Evolutionary conservation across 176 grass and related monocot species (phyloP), one percentile per base, ranked within the genome.

Genomic region (Tillandsia leiboldiana): DNA sequence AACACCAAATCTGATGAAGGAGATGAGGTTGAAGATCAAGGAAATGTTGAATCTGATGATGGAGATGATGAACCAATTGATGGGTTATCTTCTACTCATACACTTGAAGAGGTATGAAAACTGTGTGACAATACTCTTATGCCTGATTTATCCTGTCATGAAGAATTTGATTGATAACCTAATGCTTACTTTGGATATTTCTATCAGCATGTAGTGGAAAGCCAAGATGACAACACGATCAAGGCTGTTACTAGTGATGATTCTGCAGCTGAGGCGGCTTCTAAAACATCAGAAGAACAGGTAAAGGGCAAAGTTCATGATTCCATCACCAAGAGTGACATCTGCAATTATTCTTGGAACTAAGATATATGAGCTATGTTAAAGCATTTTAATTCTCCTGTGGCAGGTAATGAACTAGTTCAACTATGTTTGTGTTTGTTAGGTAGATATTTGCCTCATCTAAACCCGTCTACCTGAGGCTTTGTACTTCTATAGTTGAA

Each of bases 11-110:
- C 42, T 66, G 52, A 15, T 53, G 70, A 68, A 64, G 67, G 67
- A 91, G 83, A 65, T 84, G 33, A 42, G 64, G 49, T 48, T 61
- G 72, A 79, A 61, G 76, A 91, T 71, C 69, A 84, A 50, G 80
- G 76, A 82, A 75, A 68, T 68, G 50, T 72, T 70, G 72, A 64
- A 53, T 54, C 11, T 10, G 49, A 59, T 51, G 54, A 86, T 82
- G 88, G 66, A 28, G 73, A 67, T 73, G 73, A 81, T 15, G 61
- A 73, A 72, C 29, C 63, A 62, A 79, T 70, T 77, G 72, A 69
- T 10, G 50, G 54, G 50, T 2, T 71, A 80, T 68, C 82, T 79
- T 57, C 59, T 20, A 61, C 56, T 22, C 17, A n/a, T 23, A 61
- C 56, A 22, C 56, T 9, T 20, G 1, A 61, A 20, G 56, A 18